A percentile compares a stretch with the other conserved stretches of the same genome.
These are phyloP conservation scores for Hygrophorus pudorinus DNA, from an alignment of 768 basidiomycete genomes.

Conservation along the genomic window DNA sequence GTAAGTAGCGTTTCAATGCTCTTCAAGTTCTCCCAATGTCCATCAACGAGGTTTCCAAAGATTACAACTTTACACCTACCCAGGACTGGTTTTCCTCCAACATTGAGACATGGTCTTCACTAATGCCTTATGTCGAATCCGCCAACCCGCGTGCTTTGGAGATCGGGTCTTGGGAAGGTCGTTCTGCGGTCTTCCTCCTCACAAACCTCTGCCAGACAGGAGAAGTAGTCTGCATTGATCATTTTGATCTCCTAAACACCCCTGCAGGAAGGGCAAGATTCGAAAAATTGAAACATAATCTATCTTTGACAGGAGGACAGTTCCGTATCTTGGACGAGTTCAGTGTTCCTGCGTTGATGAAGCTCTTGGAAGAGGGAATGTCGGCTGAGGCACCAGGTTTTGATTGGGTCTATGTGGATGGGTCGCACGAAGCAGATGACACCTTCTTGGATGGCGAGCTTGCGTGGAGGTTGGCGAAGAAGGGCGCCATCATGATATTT, in stretches of 20 bases:
- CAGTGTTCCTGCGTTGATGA: slow-evolving; percentile 42
- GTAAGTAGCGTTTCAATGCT: too few relatives aligned
- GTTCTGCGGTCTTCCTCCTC: slow-evolving; percentile 47
- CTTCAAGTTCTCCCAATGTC: too few relatives aligned
- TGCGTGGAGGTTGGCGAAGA: slow-evolving; percentile 42
- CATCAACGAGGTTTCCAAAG: too few relatives aligned
- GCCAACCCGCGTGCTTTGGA: slow-evolving; percentile 38
- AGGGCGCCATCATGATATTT: slow-evolving; percentile 43
- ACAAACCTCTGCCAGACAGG: slow-evolving; percentile 32
- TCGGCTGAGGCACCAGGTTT: slow-evolving; percentile 28
- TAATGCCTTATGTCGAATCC: slow-evolving; percentile 29
- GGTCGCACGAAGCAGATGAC: slow-evolving; percentile 50
- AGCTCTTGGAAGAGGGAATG: slow-evolving; percentile 37
- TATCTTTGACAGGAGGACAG: slow-evolving; percentile 31
- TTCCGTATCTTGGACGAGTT: slow-evolving; percentile 40
- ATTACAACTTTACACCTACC: slow-evolving; percentile 35
- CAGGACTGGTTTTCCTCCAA: slow-evolving; percentile 52
- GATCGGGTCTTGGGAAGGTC: slow-evolving; percentile 57
- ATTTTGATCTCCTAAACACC: slow-evolving; percentile 45
- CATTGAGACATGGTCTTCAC: slow-evolving; percentile 29
- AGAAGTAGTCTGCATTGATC: slow-evolving; percentile 47
- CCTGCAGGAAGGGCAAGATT: slow-evolving; percentile 36
- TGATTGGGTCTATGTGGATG: slow-evolving; percentile 52
- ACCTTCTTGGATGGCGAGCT: slow-evolving; percentile 53
- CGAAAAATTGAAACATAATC: slow-evolving; percentile 35